These are phyloP conservation scores for Hemisphaericaspora subhashii DNA, from an alignment of 1,139 yeast genomes.

Conservation along the genomic window DNA sequence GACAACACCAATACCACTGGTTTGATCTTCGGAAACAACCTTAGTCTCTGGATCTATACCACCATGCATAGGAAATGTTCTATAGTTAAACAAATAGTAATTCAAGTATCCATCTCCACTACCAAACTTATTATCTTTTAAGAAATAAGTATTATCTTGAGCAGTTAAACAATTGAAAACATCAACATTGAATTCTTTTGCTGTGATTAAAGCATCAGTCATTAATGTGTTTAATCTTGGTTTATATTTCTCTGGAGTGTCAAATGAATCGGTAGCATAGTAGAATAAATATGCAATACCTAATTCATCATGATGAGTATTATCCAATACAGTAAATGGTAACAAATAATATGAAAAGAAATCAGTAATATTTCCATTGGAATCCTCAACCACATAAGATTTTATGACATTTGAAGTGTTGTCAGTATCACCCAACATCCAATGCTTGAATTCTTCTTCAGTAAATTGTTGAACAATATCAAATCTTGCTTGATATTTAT, in stretches of 20 bases:
- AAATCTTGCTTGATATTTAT: constrained; percentile 63
- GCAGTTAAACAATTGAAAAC: constrained; percentile 91
- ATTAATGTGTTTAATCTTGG: constrained; percentile 62
- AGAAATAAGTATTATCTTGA: constrained; percentile 83
- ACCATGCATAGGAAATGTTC: constrained; percentile 75
- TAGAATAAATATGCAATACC: constrained; percentile 89
- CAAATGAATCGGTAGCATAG: constrained; percentile 66
- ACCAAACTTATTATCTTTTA: constrained; percentile 84
- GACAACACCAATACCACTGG: constrained; percentile 89
- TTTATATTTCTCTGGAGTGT: constrained; percentile 38
- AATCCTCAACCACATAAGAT: constrained; percentile 74
- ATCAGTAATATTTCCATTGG: constrained; percentile 73
- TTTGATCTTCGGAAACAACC: constrained; percentile 48
- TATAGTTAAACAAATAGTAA: constrained; percentile 89
- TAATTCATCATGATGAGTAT: constrained; percentile 62
- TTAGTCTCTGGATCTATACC: constrained; percentile 63
- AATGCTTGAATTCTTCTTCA: constrained; percentile 74
- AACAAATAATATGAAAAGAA: constrained; percentile 85
- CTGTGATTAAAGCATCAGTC: constrained; percentile 74
- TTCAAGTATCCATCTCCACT: constrained; percentile 91
- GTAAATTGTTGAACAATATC: constrained; percentile 71
- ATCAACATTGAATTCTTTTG: constrained; percentile 70
- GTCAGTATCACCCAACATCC: constrained; percentile 60
- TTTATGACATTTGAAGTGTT: constrained; percentile 54
- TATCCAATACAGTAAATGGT: constrained; percentile 82